Evolutionary conservation across 441 rosid genomes (phyloP).

Genomic region (Manihot esculenta): DNA sequence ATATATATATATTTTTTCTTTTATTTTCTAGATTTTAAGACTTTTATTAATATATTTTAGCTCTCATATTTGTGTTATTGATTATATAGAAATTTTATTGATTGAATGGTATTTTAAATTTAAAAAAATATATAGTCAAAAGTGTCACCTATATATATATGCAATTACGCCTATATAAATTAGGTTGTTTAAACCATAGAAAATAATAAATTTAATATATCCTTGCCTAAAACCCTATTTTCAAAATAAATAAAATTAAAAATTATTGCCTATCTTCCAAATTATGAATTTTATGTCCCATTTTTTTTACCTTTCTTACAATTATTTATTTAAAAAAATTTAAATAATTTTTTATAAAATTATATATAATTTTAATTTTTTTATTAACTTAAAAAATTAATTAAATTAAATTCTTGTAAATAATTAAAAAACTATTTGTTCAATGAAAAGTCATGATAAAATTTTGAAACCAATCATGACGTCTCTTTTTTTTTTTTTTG

Average conservation of each 20-base stretch:
- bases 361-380: neutral
- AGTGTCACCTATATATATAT: neutral
- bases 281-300: neutral
- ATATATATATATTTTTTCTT: no score
- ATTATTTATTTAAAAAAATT: no score
- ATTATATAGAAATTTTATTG: no score
- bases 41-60: no score
- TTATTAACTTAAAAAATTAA: neutral
- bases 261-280: neutral
- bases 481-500: no score
- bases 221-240: neutral
- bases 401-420: no score
- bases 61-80: no score
- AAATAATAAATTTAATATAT: neutral
- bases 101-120: no score
- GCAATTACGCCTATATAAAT: constrained; percentile 15
- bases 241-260: neutral
- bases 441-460: neutral
- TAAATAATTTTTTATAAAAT: no score
- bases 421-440: no score
- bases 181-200: neutral
- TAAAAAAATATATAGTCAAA: neutral
- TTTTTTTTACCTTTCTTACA: neutral
- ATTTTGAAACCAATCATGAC: no score
- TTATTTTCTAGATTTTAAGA: no score